Evolutionary conservation across 164 flowering plant genomes (phyloP).

Genomic region (Taxillus chinensis): DNA sequence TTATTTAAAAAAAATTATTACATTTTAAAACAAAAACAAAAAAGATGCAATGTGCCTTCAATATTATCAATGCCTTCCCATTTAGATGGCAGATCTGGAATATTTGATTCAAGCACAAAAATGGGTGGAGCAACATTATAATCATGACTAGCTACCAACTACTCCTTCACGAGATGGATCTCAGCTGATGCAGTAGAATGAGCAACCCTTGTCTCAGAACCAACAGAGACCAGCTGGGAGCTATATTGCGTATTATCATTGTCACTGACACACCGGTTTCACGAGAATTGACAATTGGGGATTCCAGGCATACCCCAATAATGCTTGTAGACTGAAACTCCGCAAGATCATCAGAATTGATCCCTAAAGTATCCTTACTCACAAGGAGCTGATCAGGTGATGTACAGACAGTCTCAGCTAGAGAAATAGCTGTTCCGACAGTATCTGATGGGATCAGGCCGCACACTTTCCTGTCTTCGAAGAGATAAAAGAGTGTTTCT

Average conservation of each 20-base stretch:
- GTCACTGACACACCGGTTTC: slow-evolving; percentile 6
- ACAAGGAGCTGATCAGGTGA: slow-evolving; percentile 12
- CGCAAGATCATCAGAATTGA: slow-evolving; percentile 13
- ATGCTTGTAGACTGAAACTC: slow-evolving; percentile 6
- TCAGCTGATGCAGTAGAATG: slow-evolving; percentile 10
- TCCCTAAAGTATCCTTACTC: slow-evolving; percentile 10
- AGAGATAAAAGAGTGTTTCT: slow-evolving; percentile 26
- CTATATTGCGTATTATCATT: slow-evolving; percentile 7
- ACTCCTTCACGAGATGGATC: slow-evolving; percentile 12
- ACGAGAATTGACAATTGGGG: slow-evolving; percentile 9
- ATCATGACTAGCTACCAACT: slow-evolving; percentile 11
- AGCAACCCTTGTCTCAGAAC: slow-evolving; percentile 11
- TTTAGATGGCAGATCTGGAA: slow-evolving; percentile 11
- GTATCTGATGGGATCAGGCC: slow-evolving; percentile 20
- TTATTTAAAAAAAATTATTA: too few relatives aligned
- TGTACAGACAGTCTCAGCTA: slow-evolving; percentile 16
- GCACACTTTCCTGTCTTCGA: slow-evolving; percentile 15
- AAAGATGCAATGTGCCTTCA: slow-evolving; percentile 7
- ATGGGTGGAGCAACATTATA: slow-evolving; percentile 11
- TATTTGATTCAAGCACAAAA: slow-evolving; percentile 4
- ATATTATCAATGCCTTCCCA: slow-evolving; percentile 7
- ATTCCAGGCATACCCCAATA: slow-evolving; percentile 8
- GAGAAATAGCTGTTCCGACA: slow-evolving; percentile 23
- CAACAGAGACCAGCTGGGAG: slow-evolving; percentile 8
- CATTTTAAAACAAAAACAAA: too few relatives aligned